Conservation (phyloP, 257 asterid genomes). For the Ajuga chamaepitys region DNA sequence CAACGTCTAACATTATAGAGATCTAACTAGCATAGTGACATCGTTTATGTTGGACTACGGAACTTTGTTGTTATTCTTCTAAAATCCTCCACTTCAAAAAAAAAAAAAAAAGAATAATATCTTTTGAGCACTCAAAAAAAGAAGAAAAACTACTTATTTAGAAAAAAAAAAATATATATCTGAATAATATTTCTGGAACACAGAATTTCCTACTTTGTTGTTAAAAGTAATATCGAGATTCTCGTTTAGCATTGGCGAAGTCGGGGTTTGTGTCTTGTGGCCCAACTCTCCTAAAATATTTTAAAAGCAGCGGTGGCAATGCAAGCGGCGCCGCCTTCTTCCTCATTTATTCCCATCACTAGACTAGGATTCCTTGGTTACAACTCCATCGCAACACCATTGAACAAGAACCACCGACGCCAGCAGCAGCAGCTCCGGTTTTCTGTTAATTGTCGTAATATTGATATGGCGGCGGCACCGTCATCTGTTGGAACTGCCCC, state of each 20-base stretch:
- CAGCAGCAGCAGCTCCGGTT: slow-evolving; percentile 13
- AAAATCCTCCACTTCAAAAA: too few relatives aligned
- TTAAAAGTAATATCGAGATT: background rate
- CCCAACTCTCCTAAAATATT: background rate
- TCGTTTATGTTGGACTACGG: too few relatives aligned
- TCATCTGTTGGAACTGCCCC: slow-evolving; percentile 40
- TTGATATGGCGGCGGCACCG: slow-evolving; percentile 33
- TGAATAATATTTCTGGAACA: background rate
- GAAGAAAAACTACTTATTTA: too few relatives aligned
- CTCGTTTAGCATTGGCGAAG: background rate
- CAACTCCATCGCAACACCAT: background rate
- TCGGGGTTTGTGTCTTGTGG: background rate
- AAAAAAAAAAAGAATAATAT: too few relatives aligned
- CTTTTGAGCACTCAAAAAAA: too few relatives aligned
- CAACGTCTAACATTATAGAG: too few relatives aligned
- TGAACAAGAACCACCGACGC: slow-evolving; percentile 12
- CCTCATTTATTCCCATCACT: slow-evolving; percentile 2
- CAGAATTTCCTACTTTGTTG: background rate
- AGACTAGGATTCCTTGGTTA: background rate
- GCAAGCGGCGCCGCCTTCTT: slow-evolving; percentile 15
- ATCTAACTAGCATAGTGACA: too few relatives aligned
- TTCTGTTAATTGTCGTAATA: slow-evolving; percentile 16
- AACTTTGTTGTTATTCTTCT: too few relatives aligned
- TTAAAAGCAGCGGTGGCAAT: slow-evolving; percentile 7
- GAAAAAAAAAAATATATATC: too few relatives aligned